Evolutionary conservation across 2,329 filamentous ascomycete species (phyloP).

Genomic region (Sporothrix pallida): DNA sequence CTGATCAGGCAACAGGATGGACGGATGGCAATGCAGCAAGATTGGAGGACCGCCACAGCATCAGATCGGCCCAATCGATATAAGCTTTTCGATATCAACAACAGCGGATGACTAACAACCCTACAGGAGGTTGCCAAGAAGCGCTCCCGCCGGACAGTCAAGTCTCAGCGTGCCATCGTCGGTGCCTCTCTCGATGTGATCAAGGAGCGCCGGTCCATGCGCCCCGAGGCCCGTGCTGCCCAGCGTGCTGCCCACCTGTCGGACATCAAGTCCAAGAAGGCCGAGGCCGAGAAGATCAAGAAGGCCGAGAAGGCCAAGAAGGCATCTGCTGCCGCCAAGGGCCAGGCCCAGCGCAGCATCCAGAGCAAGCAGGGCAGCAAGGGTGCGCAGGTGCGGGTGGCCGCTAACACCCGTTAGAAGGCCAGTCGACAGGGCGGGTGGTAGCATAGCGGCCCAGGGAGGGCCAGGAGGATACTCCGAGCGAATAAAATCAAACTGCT

Average conservation of each 20-base stretch:
- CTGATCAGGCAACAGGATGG: neutral
- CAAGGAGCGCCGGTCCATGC: constrained; percentile 96
- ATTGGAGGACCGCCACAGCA: neutral
- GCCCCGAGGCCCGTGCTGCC: constrained; percentile 93
- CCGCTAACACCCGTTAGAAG: constrained; percentile 81
- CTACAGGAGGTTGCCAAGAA: constrained; percentile 99
- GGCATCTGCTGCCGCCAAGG: constrained; percentile 75
- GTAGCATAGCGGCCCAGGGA: neutral
- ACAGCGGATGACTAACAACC: constrained; percentile 35
- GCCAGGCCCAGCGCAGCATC: constrained; percentile 79
- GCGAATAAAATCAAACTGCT: constrained; percentile 27
- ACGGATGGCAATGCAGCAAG: neutral
- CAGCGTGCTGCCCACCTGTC: constrained; percentile 90
- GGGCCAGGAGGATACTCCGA: constrained; percentile 3
- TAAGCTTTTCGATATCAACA: constrained; percentile 1
- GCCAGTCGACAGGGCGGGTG: neutral
- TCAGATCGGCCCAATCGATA: neutral
- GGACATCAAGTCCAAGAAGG: constrained; percentile 99
- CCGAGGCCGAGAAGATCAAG: constrained; percentile 84
- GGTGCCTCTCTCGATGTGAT: constrained; percentile 99
- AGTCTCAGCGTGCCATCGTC: constrained; percentile 98
- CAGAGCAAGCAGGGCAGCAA: constrained; percentile 97
- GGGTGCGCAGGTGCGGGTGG: constrained; percentile 84
- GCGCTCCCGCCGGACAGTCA: constrained; percentile 96
- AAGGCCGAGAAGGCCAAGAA: constrained; percentile 99